phyloP scores from a whole-genome alignment of 495 filamentous ascomycete species.

The Hyaloscypha finlandica region DNA sequence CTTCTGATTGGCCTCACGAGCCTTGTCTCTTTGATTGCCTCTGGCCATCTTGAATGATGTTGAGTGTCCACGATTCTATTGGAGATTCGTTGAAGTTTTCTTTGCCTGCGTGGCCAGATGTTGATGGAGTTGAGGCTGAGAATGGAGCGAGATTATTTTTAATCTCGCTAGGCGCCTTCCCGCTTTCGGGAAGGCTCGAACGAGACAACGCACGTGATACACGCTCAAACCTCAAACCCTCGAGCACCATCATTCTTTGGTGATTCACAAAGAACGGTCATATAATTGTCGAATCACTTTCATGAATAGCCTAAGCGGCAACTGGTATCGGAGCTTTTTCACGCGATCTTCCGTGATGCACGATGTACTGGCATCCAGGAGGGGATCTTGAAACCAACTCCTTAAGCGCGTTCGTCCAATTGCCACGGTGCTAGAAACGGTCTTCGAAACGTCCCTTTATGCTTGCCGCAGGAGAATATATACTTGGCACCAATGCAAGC shows the following conservation, averaged over 20 bases:
- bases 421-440: background rate
- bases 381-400: constrained; percentile 25
- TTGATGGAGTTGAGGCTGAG: constrained; percentile 16
- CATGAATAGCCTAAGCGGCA: background rate
- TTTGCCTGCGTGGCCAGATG: constrained; percentile 21
- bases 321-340: background rate
- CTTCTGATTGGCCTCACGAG: constrained; percentile 79
- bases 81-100: background rate
- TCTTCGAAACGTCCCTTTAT: constrained; percentile 17
- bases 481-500: constrained; percentile 27
- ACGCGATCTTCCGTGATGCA: background rate
- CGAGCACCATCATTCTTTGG: background rate
- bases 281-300: background rate
- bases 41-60: constrained; percentile 68
- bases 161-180: background rate
- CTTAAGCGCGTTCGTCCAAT: constrained; percentile 30
- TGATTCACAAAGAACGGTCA: background rate
- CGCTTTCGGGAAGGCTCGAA: background rate
- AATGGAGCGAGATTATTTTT: constrained; percentile 15
- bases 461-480: constrained; percentile 11
- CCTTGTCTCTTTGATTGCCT: constrained; percentile 91
- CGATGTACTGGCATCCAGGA: background rate
- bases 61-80: constrained; percentile 22
- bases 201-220: background rate
- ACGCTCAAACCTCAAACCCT: background rate